Percentiles rank a stretch among this genome's conserved stretches.
These are phyloP conservation scores for Plasmodium yoelii DNA, from an alignment of 169 alveolate species.

Conservation along the genomic window DNA sequence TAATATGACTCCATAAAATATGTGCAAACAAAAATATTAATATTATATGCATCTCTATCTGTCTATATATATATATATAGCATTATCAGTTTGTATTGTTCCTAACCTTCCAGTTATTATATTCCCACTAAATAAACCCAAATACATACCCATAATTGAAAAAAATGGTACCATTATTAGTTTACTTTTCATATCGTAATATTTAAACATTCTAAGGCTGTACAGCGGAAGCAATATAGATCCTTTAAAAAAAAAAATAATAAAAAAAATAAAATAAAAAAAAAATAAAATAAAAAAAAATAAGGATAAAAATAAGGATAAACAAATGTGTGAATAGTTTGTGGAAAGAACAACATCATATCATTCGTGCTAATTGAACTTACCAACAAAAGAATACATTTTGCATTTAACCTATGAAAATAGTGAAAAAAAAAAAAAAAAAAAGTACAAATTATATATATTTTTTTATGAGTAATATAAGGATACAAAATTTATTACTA, in stretches of 20 bases:
- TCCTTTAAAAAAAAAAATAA: constrained; percentile 15
- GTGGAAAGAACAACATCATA: not conserved
- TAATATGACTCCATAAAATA: not conserved
- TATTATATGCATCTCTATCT: too few relatives aligned
- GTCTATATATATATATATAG: too few relatives aligned
- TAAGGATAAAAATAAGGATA: too few relatives aligned
- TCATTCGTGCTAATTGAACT: not conserved
- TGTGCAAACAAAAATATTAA: not conserved
- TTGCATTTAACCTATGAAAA: constrained; percentile 31
- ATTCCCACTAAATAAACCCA: constrained; percentile 51
- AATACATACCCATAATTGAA: constrained; percentile 48
- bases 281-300: too few relatives aligned
- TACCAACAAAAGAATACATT: constrained; percentile 37
- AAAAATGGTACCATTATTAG: constrained; percentile 40
- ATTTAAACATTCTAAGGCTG: constrained; percentile 22
- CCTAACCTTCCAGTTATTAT: constrained; percentile 55
- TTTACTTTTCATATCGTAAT: constrained; percentile 58
- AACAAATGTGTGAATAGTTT: not conserved
- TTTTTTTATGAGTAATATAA: too few relatives aligned
- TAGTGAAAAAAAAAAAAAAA: too few relatives aligned
- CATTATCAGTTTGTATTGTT: not conserved
- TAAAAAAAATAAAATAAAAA: too few relatives aligned
- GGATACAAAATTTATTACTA: too few relatives aligned
- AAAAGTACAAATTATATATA: too few relatives aligned
- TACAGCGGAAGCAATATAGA: constrained; percentile 34